Evolutionary conservation across 805 yeast genomes (phyloP).

Genomic region (Suhomyces vadensis): DNA sequence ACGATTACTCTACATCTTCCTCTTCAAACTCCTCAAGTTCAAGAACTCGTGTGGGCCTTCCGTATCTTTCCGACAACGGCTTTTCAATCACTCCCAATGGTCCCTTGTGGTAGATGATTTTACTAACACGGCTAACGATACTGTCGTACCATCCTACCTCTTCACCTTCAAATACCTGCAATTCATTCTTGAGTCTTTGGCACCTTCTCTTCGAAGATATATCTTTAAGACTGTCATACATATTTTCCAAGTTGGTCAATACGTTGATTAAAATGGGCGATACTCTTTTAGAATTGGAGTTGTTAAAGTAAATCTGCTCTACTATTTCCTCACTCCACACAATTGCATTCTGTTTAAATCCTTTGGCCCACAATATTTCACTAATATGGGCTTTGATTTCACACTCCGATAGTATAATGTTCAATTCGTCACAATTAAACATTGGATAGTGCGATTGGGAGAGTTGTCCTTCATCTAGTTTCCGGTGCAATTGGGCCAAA

Average conservation of each 20-base stretch:
- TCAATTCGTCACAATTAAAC: conserved; percentile 33
- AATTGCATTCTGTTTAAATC: conserved; percentile 38
- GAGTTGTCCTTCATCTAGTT: conserved; percentile 16
- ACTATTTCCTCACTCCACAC: conserved; percentile 45
- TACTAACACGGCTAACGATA: conserved; percentile 33
- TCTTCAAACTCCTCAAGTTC: conserved; percentile 44
- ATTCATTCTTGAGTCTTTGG: conserved; percentile 22
- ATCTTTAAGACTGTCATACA: conserved; percentile 33
- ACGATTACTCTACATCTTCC: conserved; percentile 39
- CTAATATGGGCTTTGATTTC: conserved; percentile 41
- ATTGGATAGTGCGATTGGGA: conserved; percentile 36
- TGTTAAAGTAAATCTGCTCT: conserved; percentile 34
- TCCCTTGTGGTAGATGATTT: conserved; percentile 41
- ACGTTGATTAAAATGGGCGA: conserved; percentile 32
- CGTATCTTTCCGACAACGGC: conserved; percentile 40
- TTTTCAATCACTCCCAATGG: conserved; percentile 45
- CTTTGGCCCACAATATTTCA: conserved; percentile 44
- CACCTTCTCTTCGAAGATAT: conserved; percentile 28
- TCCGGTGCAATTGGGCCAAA: conserved; percentile 21
- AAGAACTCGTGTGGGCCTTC: conserved; percentile 32
- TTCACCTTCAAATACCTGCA: conserved; percentile 28
- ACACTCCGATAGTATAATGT: conserved; percentile 28
- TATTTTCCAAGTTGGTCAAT: conserved; percentile 30
- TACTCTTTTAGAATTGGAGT: conserved; percentile 26
- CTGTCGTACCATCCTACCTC: conserved; percentile 36